Percentiles rank a stretch among this genome's conserved stretches.
Evolutionary conservation across 768 basidiomycete species (phyloP).

Genomic region (Chalciporus sphaerocephalus): DNA sequence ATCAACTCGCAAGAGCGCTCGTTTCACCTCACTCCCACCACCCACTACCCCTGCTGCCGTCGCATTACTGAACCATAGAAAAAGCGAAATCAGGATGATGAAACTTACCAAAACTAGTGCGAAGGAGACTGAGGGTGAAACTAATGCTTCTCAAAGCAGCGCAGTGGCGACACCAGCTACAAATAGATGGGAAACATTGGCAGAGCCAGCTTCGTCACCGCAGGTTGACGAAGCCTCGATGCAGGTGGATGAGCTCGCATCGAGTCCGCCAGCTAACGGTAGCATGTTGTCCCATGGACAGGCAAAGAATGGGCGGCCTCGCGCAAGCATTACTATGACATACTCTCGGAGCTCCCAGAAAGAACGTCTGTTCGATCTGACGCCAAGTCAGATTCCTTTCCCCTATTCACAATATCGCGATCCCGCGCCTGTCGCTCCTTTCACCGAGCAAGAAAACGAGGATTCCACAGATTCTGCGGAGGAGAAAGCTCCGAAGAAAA

Average conservation of each 20-base stretch:
- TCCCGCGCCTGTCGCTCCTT: slow-evolving; percentile 2
- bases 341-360: slow-evolving; percentile 3
- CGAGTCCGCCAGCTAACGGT: neutral
- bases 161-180: slow-evolving; percentile 10
- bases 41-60: slow-evolving; percentile 8
- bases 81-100: neutral
- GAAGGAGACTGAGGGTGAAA: slow-evolving; percentile 3
- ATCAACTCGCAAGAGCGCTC: slow-evolving; percentile 21
- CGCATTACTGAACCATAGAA: slow-evolving; percentile 4
- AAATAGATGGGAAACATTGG: slow-evolving; percentile 30
- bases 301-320: slow-evolving; percentile 6
- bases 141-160: neutral
- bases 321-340: neutral
- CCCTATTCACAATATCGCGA: slow-evolving; percentile 48
- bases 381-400: slow-evolving; percentile 50
- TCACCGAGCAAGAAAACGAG: slow-evolving; percentile 36
- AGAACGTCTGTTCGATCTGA: slow-evolving; percentile 45
- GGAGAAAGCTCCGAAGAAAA: slow-evolving; percentile 18
- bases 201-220: slow-evolving; percentile 23
- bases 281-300: slow-evolving; percentile 5
- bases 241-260: slow-evolving; percentile 25
- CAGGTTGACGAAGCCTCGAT: slow-evolving; percentile 8
- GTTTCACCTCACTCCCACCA: slow-evolving; percentile 5
- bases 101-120: slow-evolving; percentile 13
- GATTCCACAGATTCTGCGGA: slow-evolving; percentile 24